Conservation (phyloP, 805 yeast genomes). For the Candida mattraensis region DNA sequence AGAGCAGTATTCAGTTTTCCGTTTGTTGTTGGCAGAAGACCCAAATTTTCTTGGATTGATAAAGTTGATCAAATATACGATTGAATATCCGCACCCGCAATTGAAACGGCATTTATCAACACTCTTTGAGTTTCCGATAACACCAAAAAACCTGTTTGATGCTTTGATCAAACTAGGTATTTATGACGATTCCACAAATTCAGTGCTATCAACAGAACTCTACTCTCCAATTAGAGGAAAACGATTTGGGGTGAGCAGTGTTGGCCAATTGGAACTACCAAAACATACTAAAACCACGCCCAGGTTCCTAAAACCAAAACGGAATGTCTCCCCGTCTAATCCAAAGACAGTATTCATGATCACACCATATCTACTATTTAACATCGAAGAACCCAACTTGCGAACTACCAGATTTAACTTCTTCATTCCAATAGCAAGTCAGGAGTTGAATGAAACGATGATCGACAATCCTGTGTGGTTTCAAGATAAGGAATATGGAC, state of each 20-base stretch:
- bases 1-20: constrained; percentile 15
- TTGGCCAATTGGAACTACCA: constrained; percentile 4
- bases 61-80: constrained; percentile 28
- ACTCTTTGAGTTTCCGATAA: constrained; percentile 14
- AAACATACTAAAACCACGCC: not conserved
- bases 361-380: constrained; percentile 22
- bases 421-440: constrained; percentile 28
- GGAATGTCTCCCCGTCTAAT: not conserved
- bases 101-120: constrained; percentile 18
- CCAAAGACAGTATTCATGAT: constrained; percentile 17
- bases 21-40: constrained; percentile 15
- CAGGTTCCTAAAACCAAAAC: constrained; percentile 7
- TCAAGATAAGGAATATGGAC: not conserved
- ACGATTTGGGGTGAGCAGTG: constrained; percentile 1
- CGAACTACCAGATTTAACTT: constrained; percentile 22
- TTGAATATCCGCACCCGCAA: constrained; percentile 33
- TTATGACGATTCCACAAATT: constrained; percentile 22
- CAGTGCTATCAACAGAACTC: constrained; percentile 28
- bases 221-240: constrained; percentile 9
- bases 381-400: constrained; percentile 19
- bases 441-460: constrained; percentile 13
- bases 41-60: constrained; percentile 23
- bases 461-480: constrained; percentile 18
- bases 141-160: constrained; percentile 16
- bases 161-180: constrained; percentile 18